phyloP scores from a whole-genome alignment of 177 flowering plant species.

The Telopea speciosissima region DNA sequence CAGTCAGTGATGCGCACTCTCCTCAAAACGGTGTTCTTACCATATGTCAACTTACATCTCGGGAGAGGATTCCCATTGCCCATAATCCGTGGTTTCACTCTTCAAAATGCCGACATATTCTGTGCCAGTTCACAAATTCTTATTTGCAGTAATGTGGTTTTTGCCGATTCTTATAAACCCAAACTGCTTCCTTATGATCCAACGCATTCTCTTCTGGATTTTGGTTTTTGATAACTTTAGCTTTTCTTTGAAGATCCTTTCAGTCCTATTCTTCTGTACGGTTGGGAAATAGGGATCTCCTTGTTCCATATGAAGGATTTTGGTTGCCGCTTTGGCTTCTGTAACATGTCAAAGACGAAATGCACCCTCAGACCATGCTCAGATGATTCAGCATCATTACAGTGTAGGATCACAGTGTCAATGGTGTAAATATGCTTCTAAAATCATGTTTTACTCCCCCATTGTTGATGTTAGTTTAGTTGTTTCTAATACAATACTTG shows the following conservation, averaged over 20 bases:
- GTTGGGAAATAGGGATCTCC: not conserved
- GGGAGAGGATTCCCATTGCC: conserved; percentile 76
- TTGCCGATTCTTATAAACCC: conserved; percentile 11
- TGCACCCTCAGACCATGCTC: not conserved
- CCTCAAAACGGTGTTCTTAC: conserved; percentile 61
- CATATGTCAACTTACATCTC: conserved; percentile 55
- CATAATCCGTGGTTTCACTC: conserved; percentile 60
- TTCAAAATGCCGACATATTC: conserved; percentile 49
- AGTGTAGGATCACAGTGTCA: not conserved
- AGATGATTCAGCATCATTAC: not conserved
- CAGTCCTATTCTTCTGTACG: not conserved
- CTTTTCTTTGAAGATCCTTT: too few species aligned
- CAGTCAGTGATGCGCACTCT: conserved; percentile 73
- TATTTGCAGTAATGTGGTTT: conserved; percentile 60
- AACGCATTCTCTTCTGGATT: not conserved
- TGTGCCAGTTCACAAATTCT: conserved; percentile 38
- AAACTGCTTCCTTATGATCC: not conserved
- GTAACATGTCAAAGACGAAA: not conserved
- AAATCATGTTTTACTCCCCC: too few species aligned
- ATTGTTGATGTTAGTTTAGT: too few species aligned
- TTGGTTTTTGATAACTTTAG: too few species aligned
- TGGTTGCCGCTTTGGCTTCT: not conserved
- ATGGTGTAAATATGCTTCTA: not conserved
- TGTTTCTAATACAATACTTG: too few species aligned
- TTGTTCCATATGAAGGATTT: not conserved